These are phyloP conservation scores for Scleroderma bovista DNA, from an alignment of 768 basidiomycete genomes.

Conservation along the genomic window DNA sequence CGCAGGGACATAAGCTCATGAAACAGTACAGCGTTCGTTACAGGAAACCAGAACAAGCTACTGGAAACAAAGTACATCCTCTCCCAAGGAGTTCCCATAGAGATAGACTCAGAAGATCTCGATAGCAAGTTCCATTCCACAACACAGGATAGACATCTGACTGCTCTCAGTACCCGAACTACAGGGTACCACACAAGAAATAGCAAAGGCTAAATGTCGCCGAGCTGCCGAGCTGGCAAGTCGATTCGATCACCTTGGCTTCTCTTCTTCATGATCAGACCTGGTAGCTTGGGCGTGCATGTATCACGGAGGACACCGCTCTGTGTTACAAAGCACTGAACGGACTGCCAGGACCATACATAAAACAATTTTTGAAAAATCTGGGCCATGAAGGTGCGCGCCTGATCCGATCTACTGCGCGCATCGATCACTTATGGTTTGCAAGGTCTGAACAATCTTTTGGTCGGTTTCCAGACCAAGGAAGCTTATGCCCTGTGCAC, in stretches of 20 bases:
- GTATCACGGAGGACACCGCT: constrained; percentile 90
- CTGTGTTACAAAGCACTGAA: constrained; percentile 85
- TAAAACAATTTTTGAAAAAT: constrained; percentile 84
- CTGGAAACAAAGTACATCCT: constrained; percentile 85
- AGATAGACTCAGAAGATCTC: constrained; percentile 71
- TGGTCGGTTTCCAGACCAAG: constrained; percentile 69
- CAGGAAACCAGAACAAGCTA: constrained; percentile 91
- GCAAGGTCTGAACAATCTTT: constrained; percentile 73
- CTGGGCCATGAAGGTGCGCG: constrained; percentile 82
- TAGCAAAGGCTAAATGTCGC: constrained; percentile 82
- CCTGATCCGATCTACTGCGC: not conserved
- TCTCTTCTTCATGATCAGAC: not conserved
- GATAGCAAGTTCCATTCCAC: constrained; percentile 53
- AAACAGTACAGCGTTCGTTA: constrained; percentile 73
- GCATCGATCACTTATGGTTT: not conserved
- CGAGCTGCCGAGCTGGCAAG: constrained; percentile 77
- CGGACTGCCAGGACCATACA: constrained; percentile 94
- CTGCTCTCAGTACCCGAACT: constrained; percentile 74
- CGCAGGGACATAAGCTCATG: constrained; percentile 7
- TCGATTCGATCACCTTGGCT: constrained; percentile 1
- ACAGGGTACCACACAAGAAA: constrained; percentile 88
- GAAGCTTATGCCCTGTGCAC: constrained; percentile 91
- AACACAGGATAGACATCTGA: not conserved
- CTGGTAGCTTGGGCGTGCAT: constrained; percentile 43
- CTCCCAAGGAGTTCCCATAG: constrained; percentile 56